Conservation (phyloP, 2,329 filamentous ascomycete genomes). For the Pseudogymnoascus verrucosus region DNA sequence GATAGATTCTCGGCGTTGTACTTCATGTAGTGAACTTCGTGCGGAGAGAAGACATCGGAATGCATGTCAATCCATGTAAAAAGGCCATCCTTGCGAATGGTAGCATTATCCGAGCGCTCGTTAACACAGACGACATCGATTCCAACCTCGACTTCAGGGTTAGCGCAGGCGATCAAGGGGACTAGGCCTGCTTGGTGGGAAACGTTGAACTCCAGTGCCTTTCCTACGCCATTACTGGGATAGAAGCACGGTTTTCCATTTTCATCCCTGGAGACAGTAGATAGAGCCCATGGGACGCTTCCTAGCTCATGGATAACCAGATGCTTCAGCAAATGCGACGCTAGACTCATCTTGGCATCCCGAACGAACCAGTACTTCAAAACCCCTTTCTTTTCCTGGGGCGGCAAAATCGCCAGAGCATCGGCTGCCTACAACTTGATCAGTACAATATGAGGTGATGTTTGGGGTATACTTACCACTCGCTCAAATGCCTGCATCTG, state of each 20-base stretch:
- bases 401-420: conserved; percentile 43
- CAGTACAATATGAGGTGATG: neutral
- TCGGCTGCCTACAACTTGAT: conserved; percentile 39
- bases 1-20: conserved; percentile 25
- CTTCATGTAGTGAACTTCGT: conserved; percentile 57
- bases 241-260: conserved; percentile 37
- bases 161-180: conserved; percentile 46
- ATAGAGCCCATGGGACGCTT: conserved; percentile 51
- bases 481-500: conserved; percentile 27
- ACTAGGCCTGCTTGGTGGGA: conserved; percentile 73
- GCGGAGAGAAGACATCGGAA: conserved; percentile 57
- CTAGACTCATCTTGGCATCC: conserved; percentile 69
- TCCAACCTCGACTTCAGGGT: conserved; percentile 45
- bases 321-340: conserved; percentile 66
- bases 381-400: conserved; percentile 48
- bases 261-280: conserved; percentile 47
- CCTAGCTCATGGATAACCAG: conserved; percentile 54
- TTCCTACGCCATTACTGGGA: neutral
- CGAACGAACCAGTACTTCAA: conserved; percentile 56
- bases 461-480: neutral
- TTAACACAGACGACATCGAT: conserved; percentile 69
- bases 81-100: conserved; percentile 54
- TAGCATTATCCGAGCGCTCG: conserved; percentile 57
- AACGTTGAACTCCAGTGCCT: conserved; percentile 54
- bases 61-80: conserved; percentile 62